Base-by-base conservation (phyloP, 116 monocot genomes). In the Cymodocea nodosa region DNA sequence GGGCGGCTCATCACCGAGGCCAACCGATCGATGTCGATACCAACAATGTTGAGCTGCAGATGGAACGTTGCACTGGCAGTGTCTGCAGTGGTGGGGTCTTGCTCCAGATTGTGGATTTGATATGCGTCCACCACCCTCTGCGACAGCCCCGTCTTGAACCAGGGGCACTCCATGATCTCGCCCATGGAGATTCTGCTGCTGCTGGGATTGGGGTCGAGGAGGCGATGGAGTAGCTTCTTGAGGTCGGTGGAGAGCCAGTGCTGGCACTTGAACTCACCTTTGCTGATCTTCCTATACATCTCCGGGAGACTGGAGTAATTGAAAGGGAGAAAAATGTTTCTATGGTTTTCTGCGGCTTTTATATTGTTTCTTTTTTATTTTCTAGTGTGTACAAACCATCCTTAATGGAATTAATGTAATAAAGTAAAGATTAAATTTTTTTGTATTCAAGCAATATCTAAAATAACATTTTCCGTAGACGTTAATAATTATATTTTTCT, bases 111-210 rank as follows among this genome's bases (percentile, higher is more conserved):
- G 15, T 51, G 25, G 1, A 16, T 48, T 59, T 65, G 49, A 0
- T 18, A 57, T 40, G 34, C 65, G 56, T 52, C 69, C 39, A 39
- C 56, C 20, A 4, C 36, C 19, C 58, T 52, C 63, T 23, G 61
- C 2, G 30, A 30, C 30, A 54, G 57, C 18, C 81, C 77, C 52
- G 79, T 79, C 59, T 39, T 79, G 59, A 79, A 75, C 83, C 83
- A 83, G 2, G 60, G 65, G 40, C 39, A 51, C 22, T 70, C 70
- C 70, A 34, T 65, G 30, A 70, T 64, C 64, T 70, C 50, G 15
- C 35, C 64, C 14, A 56, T 64, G 11, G 64, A 58, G 20, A 70
- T 70, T 36, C 69, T 63, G 10, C 68, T n/a, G n/a, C n/a, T 74
- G 34, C 13, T 36, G 1, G 70, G 76, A 51, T 70, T 76, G 18